Base-by-base conservation (phyloP, 768 basidiomycete genomes). In the Amanita thiersii region DNA sequence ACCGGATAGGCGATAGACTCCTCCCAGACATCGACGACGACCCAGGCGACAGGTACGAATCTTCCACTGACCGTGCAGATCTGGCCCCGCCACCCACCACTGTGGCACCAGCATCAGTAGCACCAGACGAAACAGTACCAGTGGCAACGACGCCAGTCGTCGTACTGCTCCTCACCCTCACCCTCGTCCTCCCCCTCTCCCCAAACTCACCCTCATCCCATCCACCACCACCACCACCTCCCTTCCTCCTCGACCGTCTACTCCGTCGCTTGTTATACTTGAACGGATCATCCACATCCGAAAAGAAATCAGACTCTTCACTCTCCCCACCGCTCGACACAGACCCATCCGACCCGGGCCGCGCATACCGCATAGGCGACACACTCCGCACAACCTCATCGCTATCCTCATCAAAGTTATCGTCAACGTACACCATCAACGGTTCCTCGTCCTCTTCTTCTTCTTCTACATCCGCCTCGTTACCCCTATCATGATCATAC, bases 301-400 rank as follows among this genome's bases (percentile, higher is more conserved):
- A 37, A 37, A 43, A 37, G 18, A 43, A 43, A 30, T 43, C 42
- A 5, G 31, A 33, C 8, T 28, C 26, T 5, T 15, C 35, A 14
- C 34, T 34, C 25, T 35, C 33, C 8, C 14, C 42, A 2, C 42
- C 33, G 17, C 3, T 33, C 20, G 21, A 30, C 5, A 41, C 31
- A 15, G 19, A 12, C 32, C 42, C 42, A n/a, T 43, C 42, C 25
- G 50, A 52, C 26, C 39, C 45, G 11, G 52, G 47, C 21, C 49
- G 37, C 15, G 52, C 56, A 25, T 54, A 57, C 4, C 44, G 44
- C n/a, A 57, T 57, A 4, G 56, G 56, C 2, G 52, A 52, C 3
- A 54, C 52, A 14, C 50, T 50, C 30, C 47, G 23, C 23, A 34
- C 34, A 42, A 38, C 24, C 25, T 42, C 29, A 10, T 37, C 40